A percentile compares a stretch with the other conserved stretches of the same genome.
Evolutionary conservation across 352 stramenopile species (phyloP).

Genomic region (Saprolegnia diclina): DNA sequence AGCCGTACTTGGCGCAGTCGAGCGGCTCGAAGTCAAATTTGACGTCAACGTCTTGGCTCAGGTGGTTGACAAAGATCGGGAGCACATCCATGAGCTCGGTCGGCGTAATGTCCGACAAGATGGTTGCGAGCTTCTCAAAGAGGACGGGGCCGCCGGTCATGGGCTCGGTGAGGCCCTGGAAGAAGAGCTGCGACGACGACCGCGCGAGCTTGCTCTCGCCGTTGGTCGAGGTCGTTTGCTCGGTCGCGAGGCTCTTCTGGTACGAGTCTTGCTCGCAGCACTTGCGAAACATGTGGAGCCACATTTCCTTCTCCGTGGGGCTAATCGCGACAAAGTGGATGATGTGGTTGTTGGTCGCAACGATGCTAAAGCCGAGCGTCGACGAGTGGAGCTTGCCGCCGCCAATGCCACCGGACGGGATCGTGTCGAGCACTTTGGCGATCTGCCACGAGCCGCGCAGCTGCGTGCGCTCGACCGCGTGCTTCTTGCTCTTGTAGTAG

Average conservation of each 20-base stretch:
- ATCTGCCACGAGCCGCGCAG: conserved; percentile 75
- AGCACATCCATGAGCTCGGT: conserved; percentile 53
- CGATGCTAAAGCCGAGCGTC: conserved; percentile 73
- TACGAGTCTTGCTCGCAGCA: conserved; percentile 6
- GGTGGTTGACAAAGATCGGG: conserved; percentile 62
- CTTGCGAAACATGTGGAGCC: conserved; percentile 23
- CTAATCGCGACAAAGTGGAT: conserved; percentile 81
- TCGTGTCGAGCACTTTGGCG: conserved; percentile 69
- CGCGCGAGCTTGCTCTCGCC: not conserved
- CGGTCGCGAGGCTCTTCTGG: conserved; percentile 12
- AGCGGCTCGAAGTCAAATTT: conserved; percentile 78
- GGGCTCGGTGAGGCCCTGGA: not conserved
- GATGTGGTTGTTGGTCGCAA: conserved; percentile 76
- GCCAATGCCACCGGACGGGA: conserved; percentile 72
- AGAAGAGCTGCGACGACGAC: conserved; percentile 3
- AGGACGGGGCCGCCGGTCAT: conserved; percentile 39
- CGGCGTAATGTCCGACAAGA: conserved; percentile 37
- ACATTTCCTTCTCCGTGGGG: conserved; percentile 48
- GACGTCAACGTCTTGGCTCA: conserved; percentile 81
- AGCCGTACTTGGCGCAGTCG: conserved; percentile 42
- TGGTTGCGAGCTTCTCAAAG: conserved; percentile 56
- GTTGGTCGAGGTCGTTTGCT: not conserved
- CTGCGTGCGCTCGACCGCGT: conserved; percentile 74
- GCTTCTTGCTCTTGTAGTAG: conserved; percentile 84
- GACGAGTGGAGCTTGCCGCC: conserved; percentile 73